phyloP scores from a whole-genome alignment of 495 filamentous ascomycete genomes.

The Schizothecium vesticola region DNA sequence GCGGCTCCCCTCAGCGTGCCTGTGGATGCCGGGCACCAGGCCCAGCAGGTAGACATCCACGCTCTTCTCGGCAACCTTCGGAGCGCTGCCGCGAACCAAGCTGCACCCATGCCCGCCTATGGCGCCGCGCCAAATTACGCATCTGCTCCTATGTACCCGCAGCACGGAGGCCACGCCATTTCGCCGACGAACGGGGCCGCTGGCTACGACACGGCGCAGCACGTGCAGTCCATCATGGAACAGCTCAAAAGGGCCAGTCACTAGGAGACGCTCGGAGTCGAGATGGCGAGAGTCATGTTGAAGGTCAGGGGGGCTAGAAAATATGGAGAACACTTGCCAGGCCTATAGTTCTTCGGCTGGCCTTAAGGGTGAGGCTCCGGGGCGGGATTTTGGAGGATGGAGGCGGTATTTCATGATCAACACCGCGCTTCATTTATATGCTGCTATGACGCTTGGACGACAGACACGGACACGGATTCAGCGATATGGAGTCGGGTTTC shows the following conservation, averaged over 20 bases:
- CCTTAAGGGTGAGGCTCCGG: neutral
- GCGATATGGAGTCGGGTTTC: neutral
- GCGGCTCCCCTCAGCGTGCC: conserved; percentile 41
- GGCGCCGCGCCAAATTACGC: conserved; percentile 6
- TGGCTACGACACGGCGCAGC: conserved; percentile 17
- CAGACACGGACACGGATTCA: neutral
- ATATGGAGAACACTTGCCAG: neutral
- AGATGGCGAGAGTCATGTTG: neutral
- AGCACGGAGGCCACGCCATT: conserved; percentile 9
- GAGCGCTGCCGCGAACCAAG: conserved; percentile 9
- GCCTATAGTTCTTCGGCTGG: neutral
- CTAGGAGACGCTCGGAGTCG: neutral
- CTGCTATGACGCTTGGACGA: neutral
- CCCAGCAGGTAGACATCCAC: conserved; percentile 25
- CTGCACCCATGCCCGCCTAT: conserved; percentile 22
- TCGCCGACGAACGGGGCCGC: conserved; percentile 20
- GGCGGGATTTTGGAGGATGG: neutral
- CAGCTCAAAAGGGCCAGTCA: conserved; percentile 20
- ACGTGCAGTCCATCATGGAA: conserved; percentile 27
- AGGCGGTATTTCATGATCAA: neutral
- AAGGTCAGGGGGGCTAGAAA: neutral
- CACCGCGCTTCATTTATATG: neutral
- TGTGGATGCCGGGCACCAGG: conserved; percentile 27
- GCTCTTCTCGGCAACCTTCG: conserved; percentile 22
- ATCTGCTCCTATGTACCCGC: neutral